Base-by-base conservation (phyloP, 306 rosid species). In the Potentilla sterilis region DNA sequence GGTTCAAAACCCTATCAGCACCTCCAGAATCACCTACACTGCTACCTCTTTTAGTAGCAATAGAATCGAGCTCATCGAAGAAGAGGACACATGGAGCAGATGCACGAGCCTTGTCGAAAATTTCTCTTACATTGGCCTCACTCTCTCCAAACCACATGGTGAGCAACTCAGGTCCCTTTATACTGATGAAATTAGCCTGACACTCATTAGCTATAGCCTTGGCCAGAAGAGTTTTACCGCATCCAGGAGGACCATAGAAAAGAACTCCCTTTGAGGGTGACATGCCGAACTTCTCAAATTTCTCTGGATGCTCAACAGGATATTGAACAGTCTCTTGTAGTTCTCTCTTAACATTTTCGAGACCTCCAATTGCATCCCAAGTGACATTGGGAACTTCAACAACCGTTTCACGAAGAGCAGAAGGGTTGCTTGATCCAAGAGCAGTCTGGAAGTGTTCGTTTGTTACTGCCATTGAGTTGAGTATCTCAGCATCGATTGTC, bases 141-240 rank as follows among this genome's bases (percentile, higher is more conserved):
- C 28, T 28, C 28, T 28, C 28, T 28, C 77, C 80, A 75, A 68
- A 68, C 79, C 83, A 74, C 83, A 69, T 74, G 9, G 75, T 67
- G 14, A 74, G 83, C 69, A 74, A 57, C 64, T 78, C 81, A 16
- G 72, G 81, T 70, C 81, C 81, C 46, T 74, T 61, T 71, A 80
- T 59, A 64, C 76, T 80, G 58, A 75, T 75, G 76, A 80, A 80
- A 61, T 80, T 80, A 0, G 79, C 79, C 62, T 76, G 78, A 52
- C 83, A 83, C 55, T 83, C 86, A 75, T 83, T 83, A 40, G 86
- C 86, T 67, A 80, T 80, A 69, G 83, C 83, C 64, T 80, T 74
- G 66, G 79, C 83, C 55, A 80, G 48, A 68, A 80, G 79, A 7
- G 8, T 11, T 68, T 80, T 80, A 7, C 76, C 79, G 75, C 83